A percentile compares a stretch with the other conserved stretches of the same genome.
phyloP scores from a whole-genome alignment of 2,329 filamentous ascomycete species.

The Talaromyces rugulosus region DNA sequence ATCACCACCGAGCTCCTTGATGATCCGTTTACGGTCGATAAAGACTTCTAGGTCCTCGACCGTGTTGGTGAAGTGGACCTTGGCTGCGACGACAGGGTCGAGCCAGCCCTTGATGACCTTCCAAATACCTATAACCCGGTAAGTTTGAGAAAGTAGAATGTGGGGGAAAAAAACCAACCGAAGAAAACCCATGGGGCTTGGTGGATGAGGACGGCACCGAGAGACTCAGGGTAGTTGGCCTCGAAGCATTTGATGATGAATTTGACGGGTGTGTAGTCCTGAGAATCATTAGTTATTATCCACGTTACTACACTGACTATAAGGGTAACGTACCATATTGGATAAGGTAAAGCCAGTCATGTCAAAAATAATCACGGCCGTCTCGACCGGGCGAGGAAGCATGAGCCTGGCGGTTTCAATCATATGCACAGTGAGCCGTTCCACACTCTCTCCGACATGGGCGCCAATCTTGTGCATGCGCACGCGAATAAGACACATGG shows the following conservation, averaged over 20 bases:
- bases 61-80: conserved; percentile 89
- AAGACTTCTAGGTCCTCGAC: conserved; percentile 73
- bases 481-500: conserved; percentile 81
- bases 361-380: conserved; percentile 90
- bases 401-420: conserved; percentile 93
- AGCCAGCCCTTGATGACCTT: conserved; percentile 93
- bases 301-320: background rate
- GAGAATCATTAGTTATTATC: background rate
- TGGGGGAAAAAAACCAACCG: conserved; percentile 47
- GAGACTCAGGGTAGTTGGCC: conserved; percentile 92
- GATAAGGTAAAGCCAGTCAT: conserved; percentile 91
- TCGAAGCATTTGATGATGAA: conserved; percentile 99
- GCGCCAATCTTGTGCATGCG: conserved; percentile 77
- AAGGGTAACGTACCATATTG: conserved; percentile 67
- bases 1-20: conserved; percentile 78
- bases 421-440: conserved; percentile 85
- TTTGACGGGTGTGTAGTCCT: conserved; percentile 93
- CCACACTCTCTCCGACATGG: conserved; percentile 74
- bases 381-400: conserved; percentile 75
- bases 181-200: conserved; percentile 98
- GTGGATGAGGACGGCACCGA: conserved; percentile 87
- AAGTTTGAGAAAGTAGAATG: background rate
- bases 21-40: conserved; percentile 66
- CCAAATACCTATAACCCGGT: conserved; percentile 71
- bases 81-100: conserved; percentile 89